Base-by-base conservation (phyloP, 371 early-diverging fungal species). In the Apophysomyces variabilis region DNA sequence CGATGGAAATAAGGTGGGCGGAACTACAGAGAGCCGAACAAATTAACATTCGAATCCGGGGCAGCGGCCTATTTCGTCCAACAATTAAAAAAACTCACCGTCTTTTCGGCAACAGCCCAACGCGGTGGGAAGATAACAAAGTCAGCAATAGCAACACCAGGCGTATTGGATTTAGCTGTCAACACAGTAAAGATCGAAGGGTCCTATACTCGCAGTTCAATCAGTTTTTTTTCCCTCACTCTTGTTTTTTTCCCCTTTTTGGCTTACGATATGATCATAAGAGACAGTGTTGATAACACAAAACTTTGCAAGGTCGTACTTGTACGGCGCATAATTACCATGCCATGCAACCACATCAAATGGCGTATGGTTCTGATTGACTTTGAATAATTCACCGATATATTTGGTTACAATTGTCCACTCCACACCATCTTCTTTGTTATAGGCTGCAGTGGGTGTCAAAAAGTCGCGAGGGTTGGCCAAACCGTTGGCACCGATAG, bases 331-430 rank as follows among this genome's bases (percentile, higher is more conserved):
- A 76, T 96, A 97, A 84, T 97, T 97, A 45, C 99, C 98, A 74
- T 97, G 96, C 97, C 99, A 98, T 5, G 96, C 97, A 37, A 97
- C 98, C 0, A 97, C 97, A 76, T 97, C 95, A 70, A 93, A 98
- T 1, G 97, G 96, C 14, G 93, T 90, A 74, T 96, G 96, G 39
- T 83, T 67, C 82, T 94, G 95, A 57, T 79, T 66, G 11, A 92
- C 89, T 13, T 67, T 62, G 76, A 94, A 96, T 37, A 95, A 71
- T 61, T 86, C 77, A 35, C 95, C 94, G 21, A 90, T 91, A 77
- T 88, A 97, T 80, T 97, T 98, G 69, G 87, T 88, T 43, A 93
- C 65, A 26, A 97, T 89, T 1, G 78, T 69, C 86, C 86, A 95
- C 38, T 73, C 75, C 4, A 60, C 75, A 21, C 76, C 77, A 43